These are phyloP conservation scores for Penicillium pulvis DNA, from an alignment of 495 filamentous ascomycete species.

Conservation along the genomic window DNA sequence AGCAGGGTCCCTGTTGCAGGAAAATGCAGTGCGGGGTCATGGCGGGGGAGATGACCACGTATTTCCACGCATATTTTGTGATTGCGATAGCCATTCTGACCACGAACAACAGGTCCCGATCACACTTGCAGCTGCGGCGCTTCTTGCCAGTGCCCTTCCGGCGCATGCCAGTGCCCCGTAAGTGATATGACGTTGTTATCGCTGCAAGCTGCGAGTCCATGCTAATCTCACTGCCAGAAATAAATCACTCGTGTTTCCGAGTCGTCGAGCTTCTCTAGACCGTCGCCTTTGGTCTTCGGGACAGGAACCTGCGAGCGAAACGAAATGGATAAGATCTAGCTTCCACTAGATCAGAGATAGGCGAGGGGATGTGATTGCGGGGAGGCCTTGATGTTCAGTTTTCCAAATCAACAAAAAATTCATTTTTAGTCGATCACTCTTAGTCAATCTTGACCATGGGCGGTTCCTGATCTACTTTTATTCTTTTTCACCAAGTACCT, in stretches of 20 bases:
- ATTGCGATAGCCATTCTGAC: constrained; percentile 23
- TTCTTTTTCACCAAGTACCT: constrained; percentile 28
- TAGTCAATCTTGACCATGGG: constrained; percentile 8
- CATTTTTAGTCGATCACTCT: constrained; percentile 1
- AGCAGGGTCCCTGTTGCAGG: not conserved
- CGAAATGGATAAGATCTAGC: not conserved
- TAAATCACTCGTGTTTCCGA: constrained; percentile 21
- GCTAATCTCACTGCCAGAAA: constrained; percentile 29
- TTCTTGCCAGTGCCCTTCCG: constrained; percentile 51
- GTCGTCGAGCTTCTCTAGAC: not conserved
- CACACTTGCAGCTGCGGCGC: constrained; percentile 49
- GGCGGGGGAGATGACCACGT: constrained; percentile 23
- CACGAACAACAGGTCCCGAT: constrained; percentile 30
- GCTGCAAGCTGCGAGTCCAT: not conserved
- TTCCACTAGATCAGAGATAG: not conserved
- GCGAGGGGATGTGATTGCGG: not conserved
- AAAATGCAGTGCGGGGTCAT: constrained; percentile 25
- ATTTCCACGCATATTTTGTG: constrained; percentile 7
- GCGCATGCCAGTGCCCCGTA: constrained; percentile 50
- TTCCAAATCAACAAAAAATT: not conserved
- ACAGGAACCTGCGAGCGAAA: not conserved
- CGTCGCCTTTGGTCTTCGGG: not conserved
- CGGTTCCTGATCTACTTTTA: constrained; percentile 24
- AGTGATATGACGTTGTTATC: constrained; percentile 11
- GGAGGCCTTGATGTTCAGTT: not conserved